Base-by-base conservation (phyloP, 129 eudicot species). In the Tagetes erecta region DNA sequence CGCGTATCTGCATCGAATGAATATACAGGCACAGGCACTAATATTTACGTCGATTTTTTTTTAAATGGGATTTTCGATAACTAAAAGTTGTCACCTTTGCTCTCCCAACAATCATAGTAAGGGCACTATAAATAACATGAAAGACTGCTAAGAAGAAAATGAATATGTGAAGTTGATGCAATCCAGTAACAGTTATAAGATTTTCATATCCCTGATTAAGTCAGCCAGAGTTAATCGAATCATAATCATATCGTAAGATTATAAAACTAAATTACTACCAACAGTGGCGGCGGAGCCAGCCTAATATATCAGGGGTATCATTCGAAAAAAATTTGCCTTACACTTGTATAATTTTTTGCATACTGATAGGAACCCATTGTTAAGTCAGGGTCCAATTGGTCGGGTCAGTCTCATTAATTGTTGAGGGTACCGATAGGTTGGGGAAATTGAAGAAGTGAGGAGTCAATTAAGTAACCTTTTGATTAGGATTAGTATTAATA, bases 141-240 rank as follows among this genome's bases (percentile, higher is more conserved):
- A 94, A 91, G 33, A 94, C 85, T 9, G 99, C 97, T 84, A 94
- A 83, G 76, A 94, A 94, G 92, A 94, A 94, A 84, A 94, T 94
- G 87, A 94, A 88, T 73, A 94, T 88, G 86, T 94, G 99, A 62
- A 94, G 86, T 60, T 94, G 99, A 87, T 94, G 99, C 44, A 91
- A 82, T 69, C 88, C 99, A 39, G 80, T 30, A 40, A 64, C 73
- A 40, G 99, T 88, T 86, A 94, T 94, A 71, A 94, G 87, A 6
- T 91, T 87, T 77, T 85, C 88, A 6, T 75, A 56, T 45, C 96
- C 99, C 99, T 94, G 64, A 66, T 64, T 52, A 60, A 52, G 49
- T 47, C 2, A 52, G 52, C 35, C 68, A 79, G 2, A 72, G 55
- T 45, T 69, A 42, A 63, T 66, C 13, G n/a, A 64, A 2, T 7